phyloP scores from a whole-genome alignment of 129 eudicot genomes.

The Lactuca sativa region DNA sequence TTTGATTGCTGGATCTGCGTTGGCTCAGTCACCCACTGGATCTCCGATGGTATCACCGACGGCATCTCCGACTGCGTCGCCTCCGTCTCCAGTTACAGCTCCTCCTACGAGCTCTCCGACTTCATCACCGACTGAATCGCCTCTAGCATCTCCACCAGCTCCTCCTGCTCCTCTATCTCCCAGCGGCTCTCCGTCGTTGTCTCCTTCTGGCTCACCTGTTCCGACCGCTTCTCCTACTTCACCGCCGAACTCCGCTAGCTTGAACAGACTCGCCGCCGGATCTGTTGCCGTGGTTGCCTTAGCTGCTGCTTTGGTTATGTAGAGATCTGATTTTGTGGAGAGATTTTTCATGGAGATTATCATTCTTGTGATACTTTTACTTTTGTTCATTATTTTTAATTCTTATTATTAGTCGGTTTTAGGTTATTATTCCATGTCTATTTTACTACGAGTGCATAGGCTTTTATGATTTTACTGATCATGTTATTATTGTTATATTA shows the following conservation, averaged over 20 bases:
- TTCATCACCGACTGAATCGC: conserved; percentile 37
- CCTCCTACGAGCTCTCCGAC: conserved; percentile 40
- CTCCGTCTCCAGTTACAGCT: conserved; percentile 21
- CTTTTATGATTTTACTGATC: conserved; percentile 16
- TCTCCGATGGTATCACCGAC: conserved; percentile 47
- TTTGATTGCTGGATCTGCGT: conserved; percentile 50
- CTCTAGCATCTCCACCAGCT: conserved; percentile 35
- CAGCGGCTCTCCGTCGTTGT: conserved; percentile 8
- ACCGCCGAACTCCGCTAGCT: conserved; percentile 25
- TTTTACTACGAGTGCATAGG: conserved; percentile 20
- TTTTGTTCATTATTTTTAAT: neutral
- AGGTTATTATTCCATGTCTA: conserved; percentile 10
- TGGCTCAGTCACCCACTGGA: conserved; percentile 58
- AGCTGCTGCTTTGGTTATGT: conserved; percentile 57
- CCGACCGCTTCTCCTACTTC: conserved; percentile 38
- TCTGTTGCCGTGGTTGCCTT: conserved; percentile 43
- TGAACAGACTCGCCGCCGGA: conserved; percentile 56
- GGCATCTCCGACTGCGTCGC: conserved; percentile 37
- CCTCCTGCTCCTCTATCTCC: conserved; percentile 40
- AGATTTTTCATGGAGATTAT: conserved; percentile 16
- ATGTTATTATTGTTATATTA: conserved; percentile 1
- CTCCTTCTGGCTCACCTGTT: conserved; percentile 25
- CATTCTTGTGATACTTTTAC: conserved; percentile 10
- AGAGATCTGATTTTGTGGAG: conserved; percentile 32
- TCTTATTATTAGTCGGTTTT: neutral